Evolutionary conservation across 495 filamentous ascomycete species (phyloP).

Genomic region (Cenococcum geophilum): DNA sequence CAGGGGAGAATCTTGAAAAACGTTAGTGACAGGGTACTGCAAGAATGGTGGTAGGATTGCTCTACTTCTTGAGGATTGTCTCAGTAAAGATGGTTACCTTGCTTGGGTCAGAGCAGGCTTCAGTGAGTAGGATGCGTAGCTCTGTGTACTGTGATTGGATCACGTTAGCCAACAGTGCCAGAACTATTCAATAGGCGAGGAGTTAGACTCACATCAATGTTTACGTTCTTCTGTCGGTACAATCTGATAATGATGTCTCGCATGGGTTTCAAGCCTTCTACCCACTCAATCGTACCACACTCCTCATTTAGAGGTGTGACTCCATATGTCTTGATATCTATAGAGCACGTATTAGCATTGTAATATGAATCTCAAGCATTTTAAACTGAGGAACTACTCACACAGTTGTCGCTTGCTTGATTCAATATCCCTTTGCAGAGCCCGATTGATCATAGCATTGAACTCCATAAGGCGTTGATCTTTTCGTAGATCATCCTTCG

Average conservation of each 20-base stretch:
- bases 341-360: not conserved
- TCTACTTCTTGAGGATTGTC: conserved; percentile 30
- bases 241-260: conserved; percentile 80
- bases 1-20: conserved; percentile 54
- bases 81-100: conserved; percentile 64
- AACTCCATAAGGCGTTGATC: conserved; percentile 99
- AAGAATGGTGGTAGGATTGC: conserved; percentile 19
- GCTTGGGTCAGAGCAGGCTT: conserved; percentile 49
- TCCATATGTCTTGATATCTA: conserved; percentile 85
- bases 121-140: conserved; percentile 51
- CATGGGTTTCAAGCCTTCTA: conserved; percentile 89
- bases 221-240: conserved; percentile 64
- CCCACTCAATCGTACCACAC: conserved; percentile 97
- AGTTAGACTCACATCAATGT: conserved; percentile 36
- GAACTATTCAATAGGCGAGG: conserved; percentile 27
- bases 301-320: conserved; percentile 97
- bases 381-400: not conserved
- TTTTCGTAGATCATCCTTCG: conserved; percentile 94
- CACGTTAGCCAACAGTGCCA: not conserved
- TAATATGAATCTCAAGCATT: not conserved
- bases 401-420: conserved; percentile 72
- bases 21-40: conserved; percentile 26
- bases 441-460: conserved; percentile 94
- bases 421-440: conserved; percentile 83
- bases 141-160: conserved; percentile 44